These are phyloP conservation scores for Penicillium paradoxum DNA, from an alignment of 495 filamentous ascomycete genomes.

Conservation along the genomic window DNA sequence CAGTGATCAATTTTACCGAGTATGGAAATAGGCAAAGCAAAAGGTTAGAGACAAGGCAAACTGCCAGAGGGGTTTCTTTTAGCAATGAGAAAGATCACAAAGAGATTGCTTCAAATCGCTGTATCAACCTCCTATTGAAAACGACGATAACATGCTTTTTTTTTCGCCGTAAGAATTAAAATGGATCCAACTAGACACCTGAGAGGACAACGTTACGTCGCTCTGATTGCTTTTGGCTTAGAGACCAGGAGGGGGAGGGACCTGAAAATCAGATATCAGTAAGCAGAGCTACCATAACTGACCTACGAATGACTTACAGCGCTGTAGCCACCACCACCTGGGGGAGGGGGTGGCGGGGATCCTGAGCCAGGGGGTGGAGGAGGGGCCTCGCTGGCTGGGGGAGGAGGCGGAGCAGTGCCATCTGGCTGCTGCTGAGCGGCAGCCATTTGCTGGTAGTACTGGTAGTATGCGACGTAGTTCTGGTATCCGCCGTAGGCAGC, in stretches of 20 bases:
- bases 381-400: constrained; percentile 59
- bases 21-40: background rate
- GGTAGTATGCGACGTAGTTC: constrained; percentile 62
- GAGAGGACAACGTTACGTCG: background rate
- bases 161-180: background rate
- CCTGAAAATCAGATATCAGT: constrained; percentile 22
- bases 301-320: constrained; percentile 43
- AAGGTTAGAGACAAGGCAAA: constrained; percentile 1
- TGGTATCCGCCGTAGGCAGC: constrained; percentile 87
- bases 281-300: background rate
- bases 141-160: constrained; percentile 1
- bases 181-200: background rate
- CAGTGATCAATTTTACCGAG: background rate
- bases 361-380: constrained; percentile 58
- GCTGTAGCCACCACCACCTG: constrained; percentile 55
- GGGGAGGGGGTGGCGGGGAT: constrained; percentile 62
- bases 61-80: background rate
- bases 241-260: constrained; percentile 50
- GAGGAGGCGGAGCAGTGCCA: constrained; percentile 51
- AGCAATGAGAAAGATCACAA: background rate
- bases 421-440: constrained; percentile 45
- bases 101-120: background rate
- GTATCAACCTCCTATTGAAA: background rate
- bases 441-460: constrained; percentile 64
- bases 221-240: constrained; percentile 12